Base-by-base conservation (phyloP, 768 basidiomycete genomes). In the Candolleomyces eurysporus region DNA sequence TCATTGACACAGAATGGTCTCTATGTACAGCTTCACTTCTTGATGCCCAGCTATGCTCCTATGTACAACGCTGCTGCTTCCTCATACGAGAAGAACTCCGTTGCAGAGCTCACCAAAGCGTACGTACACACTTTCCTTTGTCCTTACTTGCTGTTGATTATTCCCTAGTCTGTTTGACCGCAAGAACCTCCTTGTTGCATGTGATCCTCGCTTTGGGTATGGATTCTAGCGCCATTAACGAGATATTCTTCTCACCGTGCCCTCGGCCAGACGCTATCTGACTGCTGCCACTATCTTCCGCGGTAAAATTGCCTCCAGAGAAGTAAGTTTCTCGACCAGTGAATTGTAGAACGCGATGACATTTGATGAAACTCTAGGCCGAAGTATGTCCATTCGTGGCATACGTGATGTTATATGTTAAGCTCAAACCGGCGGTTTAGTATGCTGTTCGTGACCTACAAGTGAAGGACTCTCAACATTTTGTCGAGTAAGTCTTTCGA, bases 31-130 rank as follows among this genome's bases (percentile, higher is more conserved):
- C 84, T 98, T 57, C 96, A 99, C 73, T 99, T 98, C 85, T 84
- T 99, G 67, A 91, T 94, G 80, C 93, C 94, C 53, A 95, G 93
- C 65, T 97, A 94, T 72, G 94, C 94, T 0, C 97, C 97, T 0
- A 86, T 98, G 66, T 86, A 83, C 64, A 84, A 93, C 65, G 80
- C 85, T 3, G 85, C 84, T 58, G 79, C 86, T 0, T 78, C 77
- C 52, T 75, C 83, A 2, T 95, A 84, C 75, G 80, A 88, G 64
- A 79, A 80, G 26, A 73, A 81, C 48, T 84, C 84, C 6, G 79
- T 91, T 4, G 67, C 85, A 0, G 92, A 95, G 64, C 70, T 96
- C 58, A 93, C 91, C 0, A 79, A 82, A 65, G 85, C 87, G 91
- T 93, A 76, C 50, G 88, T 49, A 32, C 2, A 13, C 19, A 36